phyloP scores from a whole-genome alignment of 805 yeast species.

The Ogataea thermomethanolica region DNA sequence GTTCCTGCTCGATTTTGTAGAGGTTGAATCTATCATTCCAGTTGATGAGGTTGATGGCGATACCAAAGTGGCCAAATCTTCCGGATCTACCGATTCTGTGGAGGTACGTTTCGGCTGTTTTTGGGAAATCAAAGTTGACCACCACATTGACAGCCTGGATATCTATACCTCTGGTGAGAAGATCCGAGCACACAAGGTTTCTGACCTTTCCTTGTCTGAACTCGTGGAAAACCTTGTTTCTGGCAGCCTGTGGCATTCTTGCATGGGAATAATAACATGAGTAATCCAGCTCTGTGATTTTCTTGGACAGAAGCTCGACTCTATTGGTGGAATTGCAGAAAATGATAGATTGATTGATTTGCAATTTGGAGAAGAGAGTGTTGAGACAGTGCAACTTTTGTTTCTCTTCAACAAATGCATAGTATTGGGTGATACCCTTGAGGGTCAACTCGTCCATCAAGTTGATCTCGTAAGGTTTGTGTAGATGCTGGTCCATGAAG shows the following conservation, averaged over 20 bases:
- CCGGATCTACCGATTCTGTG: constrained; percentile 99
- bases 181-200: constrained; percentile 93
- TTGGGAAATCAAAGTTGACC: constrained; percentile 97
- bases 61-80: constrained; percentile 96
- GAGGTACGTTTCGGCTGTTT: constrained; percentile 93
- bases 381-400: constrained; percentile 95
- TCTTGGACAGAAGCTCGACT: constrained; percentile 92
- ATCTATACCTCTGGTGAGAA: constrained; percentile 97
- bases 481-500: constrained; percentile 87
- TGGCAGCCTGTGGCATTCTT: constrained; percentile 93
- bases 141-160: constrained; percentile 98
- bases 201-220: constrained; percentile 98
- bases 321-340: constrained; percentile 96
- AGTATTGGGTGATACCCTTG: constrained; percentile 94
- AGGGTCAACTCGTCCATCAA: constrained; percentile 96
- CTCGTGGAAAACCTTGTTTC: constrained; percentile 98
- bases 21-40: constrained; percentile 95
- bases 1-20: constrained; percentile 93
- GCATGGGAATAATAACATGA: constrained; percentile 98
- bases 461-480: constrained; percentile 91
- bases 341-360: constrained; percentile 93
- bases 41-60: constrained; percentile 93
- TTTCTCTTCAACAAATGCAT: constrained; percentile 96
- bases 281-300: constrained; percentile 93
- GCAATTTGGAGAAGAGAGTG: constrained; percentile 89